A percentile compares a stretch with the other conserved stretches of the same genome.
phyloP scores from a whole-genome alignment of 306 rosid species.

The Oxytropis ochrocephala region DNA sequence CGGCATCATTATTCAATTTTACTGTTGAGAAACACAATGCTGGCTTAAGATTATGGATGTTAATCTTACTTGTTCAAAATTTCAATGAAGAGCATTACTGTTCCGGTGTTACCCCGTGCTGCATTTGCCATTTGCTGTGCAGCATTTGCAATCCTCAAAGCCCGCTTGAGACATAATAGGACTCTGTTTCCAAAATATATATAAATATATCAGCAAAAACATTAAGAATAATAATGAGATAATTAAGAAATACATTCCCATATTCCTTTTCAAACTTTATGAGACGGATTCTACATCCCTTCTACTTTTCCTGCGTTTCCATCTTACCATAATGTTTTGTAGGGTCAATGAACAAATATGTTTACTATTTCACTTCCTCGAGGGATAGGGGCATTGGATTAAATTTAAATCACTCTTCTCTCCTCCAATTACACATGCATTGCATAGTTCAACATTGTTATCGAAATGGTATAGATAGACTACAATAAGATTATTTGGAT shows the following conservation, averaged over 20 bases:
- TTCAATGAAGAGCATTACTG: constrained; percentile 82
- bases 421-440: not conserved
- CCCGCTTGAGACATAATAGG: constrained; percentile 82
- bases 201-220: not conserved
- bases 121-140: constrained; percentile 91
- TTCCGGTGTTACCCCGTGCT: constrained; percentile 77
- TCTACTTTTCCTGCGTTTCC: not conserved
- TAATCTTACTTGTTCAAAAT: constrained; percentile 78
- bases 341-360: not conserved
- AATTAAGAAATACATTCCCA: not conserved
- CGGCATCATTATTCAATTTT: not conserved
- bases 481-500: constrained; percentile 4
- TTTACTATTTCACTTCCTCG: not conserved
- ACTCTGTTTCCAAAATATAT: constrained; percentile 47
- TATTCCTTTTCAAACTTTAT: not conserved
- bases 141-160: constrained; percentile 87
- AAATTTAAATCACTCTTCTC: constrained; percentile 7
- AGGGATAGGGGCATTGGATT: not conserved
- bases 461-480: not conserved
- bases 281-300: not conserved
- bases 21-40: not conserved
- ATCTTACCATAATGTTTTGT: not conserved
- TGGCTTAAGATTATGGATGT: not conserved
- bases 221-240: not conserved
- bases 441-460: not conserved